Conservation (phyloP, 139 green algal genomes). For the Desmodesmus armatus region DNA sequence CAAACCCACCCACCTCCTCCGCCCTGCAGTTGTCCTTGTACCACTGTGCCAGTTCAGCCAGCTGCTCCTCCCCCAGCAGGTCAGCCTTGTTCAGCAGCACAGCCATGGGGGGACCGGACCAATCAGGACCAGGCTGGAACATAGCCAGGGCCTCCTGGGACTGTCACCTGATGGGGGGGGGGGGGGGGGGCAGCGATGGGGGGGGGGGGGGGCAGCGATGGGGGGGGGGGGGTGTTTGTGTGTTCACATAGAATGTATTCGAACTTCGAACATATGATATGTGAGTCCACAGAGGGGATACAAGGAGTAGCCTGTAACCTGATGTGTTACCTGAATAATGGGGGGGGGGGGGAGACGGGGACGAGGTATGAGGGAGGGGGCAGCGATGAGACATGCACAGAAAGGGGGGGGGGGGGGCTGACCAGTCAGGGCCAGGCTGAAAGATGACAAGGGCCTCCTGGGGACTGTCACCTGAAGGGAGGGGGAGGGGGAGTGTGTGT, state of each 20-base stretch:
- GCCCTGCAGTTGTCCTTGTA: constrained; percentile 55
- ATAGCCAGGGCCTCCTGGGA: constrained; percentile 75
- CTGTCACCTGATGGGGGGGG: no score
- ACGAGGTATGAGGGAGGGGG: no score
- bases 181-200: background rate
- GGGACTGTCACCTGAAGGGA: constrained; percentile 6
- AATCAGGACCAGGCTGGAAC: constrained; percentile 75
- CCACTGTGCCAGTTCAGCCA: constrained; percentile 64
- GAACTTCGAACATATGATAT: no score
- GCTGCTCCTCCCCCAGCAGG: constrained; percentile 58
- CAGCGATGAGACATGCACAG: no score
- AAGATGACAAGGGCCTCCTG: constrained; percentile 79
- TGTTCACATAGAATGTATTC: no score
- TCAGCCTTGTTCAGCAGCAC: constrained; percentile 91
- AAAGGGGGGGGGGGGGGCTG: constrained; percentile 75
- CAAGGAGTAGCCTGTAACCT: no score
- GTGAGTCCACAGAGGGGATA: no score
- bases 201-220: no score
- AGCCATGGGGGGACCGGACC: constrained; percentile 77
- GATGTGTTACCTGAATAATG: no score
- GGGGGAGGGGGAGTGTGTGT: no score
- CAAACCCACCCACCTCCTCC: constrained; percentile 47
- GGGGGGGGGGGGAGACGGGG: no score
- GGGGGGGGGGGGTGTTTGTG: no score
- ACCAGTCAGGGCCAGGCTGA: constrained; percentile 69